A percentile compares a stretch with the other conserved stretches of the same genome.
Evolutionary conservation across 225 moss, liverwort and hornwort genomes (phyloP).

Genomic region (Polytrichum commune): DNA sequence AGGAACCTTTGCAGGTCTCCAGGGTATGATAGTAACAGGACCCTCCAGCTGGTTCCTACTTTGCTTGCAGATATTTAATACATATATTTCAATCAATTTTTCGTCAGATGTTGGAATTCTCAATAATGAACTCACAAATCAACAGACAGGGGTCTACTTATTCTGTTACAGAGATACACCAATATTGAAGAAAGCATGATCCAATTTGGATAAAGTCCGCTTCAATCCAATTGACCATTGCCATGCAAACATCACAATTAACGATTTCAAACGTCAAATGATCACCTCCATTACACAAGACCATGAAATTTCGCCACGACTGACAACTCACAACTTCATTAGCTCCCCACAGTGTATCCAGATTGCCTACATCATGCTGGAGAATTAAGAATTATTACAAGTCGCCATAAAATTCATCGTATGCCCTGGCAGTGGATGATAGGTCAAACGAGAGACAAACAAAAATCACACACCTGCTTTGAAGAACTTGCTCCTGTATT

Average conservation of each 20-base stretch:
- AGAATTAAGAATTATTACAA: background rate
- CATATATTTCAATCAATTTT: too few species aligned
- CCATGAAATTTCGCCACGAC: too few species aligned
- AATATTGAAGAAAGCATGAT: background rate
- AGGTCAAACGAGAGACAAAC: background rate
- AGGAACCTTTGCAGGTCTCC: background rate
- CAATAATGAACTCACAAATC: background rate
- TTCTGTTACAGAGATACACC: background rate
- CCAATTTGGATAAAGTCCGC: background rate
- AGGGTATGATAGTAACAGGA: too few species aligned
- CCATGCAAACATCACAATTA: background rate
- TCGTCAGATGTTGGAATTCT: background rate
- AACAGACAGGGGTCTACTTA: background rate
- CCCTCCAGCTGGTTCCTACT: too few species aligned
- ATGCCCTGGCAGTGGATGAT: background rate
- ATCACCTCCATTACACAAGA: background rate
- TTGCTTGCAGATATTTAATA: too few species aligned
- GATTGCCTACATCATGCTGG: background rate
- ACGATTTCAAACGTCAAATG: background rate
- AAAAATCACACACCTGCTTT: slow-evolving; percentile 25
- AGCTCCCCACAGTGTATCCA: background rate
- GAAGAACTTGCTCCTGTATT: slow-evolving; percentile 37
- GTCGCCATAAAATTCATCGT: background rate
- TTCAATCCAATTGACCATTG: background rate
- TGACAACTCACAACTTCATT: too few species aligned